Evolutionary conservation across 2,329 filamentous ascomycete species (phyloP).

Genomic region (Pseudovirgaria hyperparasitica): DNA sequence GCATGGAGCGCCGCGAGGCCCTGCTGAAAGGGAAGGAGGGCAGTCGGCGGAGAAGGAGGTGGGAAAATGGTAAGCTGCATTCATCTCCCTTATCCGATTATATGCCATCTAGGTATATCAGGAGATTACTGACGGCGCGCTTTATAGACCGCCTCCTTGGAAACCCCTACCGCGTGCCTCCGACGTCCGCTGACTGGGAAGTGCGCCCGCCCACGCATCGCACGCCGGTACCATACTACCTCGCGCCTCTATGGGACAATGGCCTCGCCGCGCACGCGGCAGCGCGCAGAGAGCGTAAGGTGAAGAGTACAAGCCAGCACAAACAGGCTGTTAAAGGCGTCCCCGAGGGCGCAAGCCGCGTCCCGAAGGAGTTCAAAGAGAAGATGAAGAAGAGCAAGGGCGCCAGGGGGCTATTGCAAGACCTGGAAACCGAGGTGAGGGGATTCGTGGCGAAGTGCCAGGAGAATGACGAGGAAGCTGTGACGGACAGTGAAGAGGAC

Average conservation of each 20-base stretch:
- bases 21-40: conserved; percentile 85
- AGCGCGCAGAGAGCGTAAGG: conserved; percentile 28
- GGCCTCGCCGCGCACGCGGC: conserved; percentile 32
- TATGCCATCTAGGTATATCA: not conserved
- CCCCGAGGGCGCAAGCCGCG: conserved; percentile 33
- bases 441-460: conserved; percentile 56
- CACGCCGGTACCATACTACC: conserved; percentile 71
- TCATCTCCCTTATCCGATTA: not conserved
- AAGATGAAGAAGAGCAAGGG: conserved; percentile 69
- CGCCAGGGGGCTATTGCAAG: conserved; percentile 67
- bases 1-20: conserved; percentile 55
- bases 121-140: not conserved
- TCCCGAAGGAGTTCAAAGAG: conserved; percentile 69
- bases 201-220: conserved; percentile 70
- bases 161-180: conserved; percentile 78
- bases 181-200: conserved; percentile 70
- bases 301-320: conserved; percentile 19
- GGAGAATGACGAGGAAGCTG: conserved; percentile 36
- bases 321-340: conserved; percentile 24
- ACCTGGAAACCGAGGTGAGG: conserved; percentile 74
- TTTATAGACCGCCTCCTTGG: conserved; percentile 64
- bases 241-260: conserved; percentile 75
- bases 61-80: conserved; percentile 68
- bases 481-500: conserved; percentile 53
- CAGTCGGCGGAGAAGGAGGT: conserved; percentile 70